These are phyloP conservation scores for Porcisia deanei DNA, from an alignment of 208 protist species.

Conservation along the genomic window DNA sequence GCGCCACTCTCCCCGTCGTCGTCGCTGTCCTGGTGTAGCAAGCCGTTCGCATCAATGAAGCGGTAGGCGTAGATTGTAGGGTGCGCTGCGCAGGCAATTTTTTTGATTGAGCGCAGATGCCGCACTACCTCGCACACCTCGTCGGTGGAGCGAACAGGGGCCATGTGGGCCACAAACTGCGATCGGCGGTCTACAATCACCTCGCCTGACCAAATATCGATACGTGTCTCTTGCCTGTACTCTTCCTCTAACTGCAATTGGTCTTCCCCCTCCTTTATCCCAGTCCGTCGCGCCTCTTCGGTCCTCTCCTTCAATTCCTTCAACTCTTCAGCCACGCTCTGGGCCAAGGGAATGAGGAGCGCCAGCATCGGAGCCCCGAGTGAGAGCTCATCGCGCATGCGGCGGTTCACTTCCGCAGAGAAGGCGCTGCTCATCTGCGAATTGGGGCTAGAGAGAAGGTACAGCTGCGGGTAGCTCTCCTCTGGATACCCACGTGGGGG, in stretches of 20 bases:
- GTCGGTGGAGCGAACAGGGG: slow-evolving; percentile 48
- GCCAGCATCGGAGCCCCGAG: slow-evolving; percentile 68
- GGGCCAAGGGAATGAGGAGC: slow-evolving; percentile 58
- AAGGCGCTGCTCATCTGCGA: slow-evolving; percentile 47
- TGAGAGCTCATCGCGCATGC: slow-evolving; percentile 55
- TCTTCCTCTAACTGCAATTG: slow-evolving; percentile 21
- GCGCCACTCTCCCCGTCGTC: slow-evolving; percentile 95
- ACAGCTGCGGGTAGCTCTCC: slow-evolving; percentile 54
- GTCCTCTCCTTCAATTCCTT: slow-evolving; percentile 33
- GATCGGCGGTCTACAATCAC: slow-evolving; percentile 82
- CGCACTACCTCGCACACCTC: slow-evolving; percentile 59
- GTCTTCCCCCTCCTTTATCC: slow-evolving; percentile 28
- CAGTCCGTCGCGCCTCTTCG: slow-evolving; percentile 19
- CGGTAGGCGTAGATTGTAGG: slow-evolving; percentile 95
- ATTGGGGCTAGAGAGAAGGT: slow-evolving; percentile 59
- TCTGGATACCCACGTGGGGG: slow-evolving; percentile 68
- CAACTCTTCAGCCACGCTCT: slow-evolving; percentile 57
- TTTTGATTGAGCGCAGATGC: slow-evolving; percentile 50
- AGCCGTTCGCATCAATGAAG: slow-evolving; percentile 58
- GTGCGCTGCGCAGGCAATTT: slow-evolving; percentile 84
- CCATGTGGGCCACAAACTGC: slow-evolving; percentile 89
- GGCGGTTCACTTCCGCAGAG: slow-evolving; percentile 33
- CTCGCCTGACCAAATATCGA: slow-evolving; percentile 55
- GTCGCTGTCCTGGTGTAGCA: slow-evolving; percentile 87
- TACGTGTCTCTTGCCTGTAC: slow-evolving; percentile 23